Evolutionary conservation across 2,329 filamentous ascomycete genomes (phyloP).

Genomic region (Shiraia bambusicola): DNA sequence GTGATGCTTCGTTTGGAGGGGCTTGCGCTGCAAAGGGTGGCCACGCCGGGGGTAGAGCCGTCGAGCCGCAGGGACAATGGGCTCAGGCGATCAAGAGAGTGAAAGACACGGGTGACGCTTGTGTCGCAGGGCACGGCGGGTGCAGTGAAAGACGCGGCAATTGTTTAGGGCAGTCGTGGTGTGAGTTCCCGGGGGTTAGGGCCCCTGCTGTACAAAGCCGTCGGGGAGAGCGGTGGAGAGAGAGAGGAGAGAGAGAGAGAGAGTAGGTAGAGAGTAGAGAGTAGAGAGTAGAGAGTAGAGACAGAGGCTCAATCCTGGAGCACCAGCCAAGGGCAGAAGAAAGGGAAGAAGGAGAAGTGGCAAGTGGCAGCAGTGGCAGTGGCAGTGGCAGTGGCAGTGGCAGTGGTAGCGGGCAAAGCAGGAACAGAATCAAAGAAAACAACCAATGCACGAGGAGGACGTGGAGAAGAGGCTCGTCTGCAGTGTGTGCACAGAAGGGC

Average conservation of each 20-base stretch:
- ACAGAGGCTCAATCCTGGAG: no score
- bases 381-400: neutral
- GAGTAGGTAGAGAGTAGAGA: no score
- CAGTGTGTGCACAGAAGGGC: neutral
- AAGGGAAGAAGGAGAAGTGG: no score
- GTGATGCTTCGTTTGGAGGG: no score
- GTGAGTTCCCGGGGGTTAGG: slow-evolving; percentile 11
- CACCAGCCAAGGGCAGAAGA: no score
- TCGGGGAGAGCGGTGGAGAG: slow-evolving; percentile 8
- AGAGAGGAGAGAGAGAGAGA: neutral
- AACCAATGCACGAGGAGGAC: neutral
- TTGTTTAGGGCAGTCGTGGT: slow-evolving; percentile 12
- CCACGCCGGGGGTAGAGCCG: no score
- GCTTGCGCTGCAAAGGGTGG: no score
- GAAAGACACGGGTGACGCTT: neutral
- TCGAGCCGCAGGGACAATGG: no score
- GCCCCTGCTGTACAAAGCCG: slow-evolving; percentile 24
- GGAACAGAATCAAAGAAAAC: neutral
- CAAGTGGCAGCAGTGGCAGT: neutral
- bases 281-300: no score
- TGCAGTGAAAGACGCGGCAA: slow-evolving; percentile 3
- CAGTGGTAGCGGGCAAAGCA: no score
- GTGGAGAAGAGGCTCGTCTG: neutral
- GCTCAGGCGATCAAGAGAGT: neutral
- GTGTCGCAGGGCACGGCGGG: neutral